Conservation (phyloP, 2,329 filamentous ascomycete species). For the Elsinoe necatrix region DNA sequence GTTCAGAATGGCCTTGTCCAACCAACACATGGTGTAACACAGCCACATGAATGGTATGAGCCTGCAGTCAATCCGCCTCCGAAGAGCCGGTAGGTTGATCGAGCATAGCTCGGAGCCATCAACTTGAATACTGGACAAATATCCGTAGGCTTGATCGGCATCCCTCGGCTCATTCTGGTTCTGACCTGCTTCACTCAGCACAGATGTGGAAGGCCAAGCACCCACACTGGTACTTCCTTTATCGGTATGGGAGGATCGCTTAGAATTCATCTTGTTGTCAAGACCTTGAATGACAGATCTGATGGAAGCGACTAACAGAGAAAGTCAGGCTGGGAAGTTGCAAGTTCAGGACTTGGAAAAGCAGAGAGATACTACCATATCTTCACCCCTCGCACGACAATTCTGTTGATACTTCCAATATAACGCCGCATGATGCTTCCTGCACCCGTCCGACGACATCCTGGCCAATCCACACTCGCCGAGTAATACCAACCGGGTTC, state of each 20-base stretch:
- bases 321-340: background rate
- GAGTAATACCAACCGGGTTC: background rate
- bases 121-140: constrained; percentile 11
- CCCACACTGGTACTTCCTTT: background rate
- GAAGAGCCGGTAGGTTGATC: constrained; percentile 36
- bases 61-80: constrained; percentile 50
- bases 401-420: background rate
- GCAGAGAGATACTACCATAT: background rate
- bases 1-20: constrained; percentile 57
- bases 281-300: background rate
- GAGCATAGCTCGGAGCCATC: constrained; percentile 19
- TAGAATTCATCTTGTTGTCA: background rate
- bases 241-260: constrained; percentile 7
- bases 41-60: constrained; percentile 55
- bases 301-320: background rate
- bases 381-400: background rate
- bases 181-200: background rate
- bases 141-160: constrained; percentile 15
- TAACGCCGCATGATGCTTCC: background rate
- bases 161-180: background rate
- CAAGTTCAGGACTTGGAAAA: background rate
- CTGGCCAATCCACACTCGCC: background rate
- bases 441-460: background rate
- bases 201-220: background rate
- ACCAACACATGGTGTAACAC: constrained; percentile 54